These are phyloP conservation scores for Aegle marmelos DNA, from an alignment of 345 rosid genomes.

Conservation along the genomic window DNA sequence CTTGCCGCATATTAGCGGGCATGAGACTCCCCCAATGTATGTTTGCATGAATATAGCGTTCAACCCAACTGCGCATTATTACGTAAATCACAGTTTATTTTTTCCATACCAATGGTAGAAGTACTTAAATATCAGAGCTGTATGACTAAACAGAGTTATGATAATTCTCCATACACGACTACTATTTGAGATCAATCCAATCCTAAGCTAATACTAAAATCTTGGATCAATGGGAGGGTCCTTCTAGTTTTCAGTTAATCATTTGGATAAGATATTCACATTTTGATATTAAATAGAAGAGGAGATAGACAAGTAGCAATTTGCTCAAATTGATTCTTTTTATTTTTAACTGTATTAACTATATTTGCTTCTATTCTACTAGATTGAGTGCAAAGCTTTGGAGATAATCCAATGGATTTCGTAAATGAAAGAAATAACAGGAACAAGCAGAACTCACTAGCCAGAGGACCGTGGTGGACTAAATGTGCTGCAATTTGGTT, in stretches of 20 bases:
- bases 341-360: no score
- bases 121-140: neutral
- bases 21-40: constrained; percentile 84
- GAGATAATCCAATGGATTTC: neutral
- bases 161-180: no score
- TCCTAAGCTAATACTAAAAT: no score
- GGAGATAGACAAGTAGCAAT: no score
- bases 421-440: neutral
- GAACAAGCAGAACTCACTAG: constrained; percentile 34
- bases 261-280: no score
- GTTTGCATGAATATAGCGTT: constrained; percentile 90
- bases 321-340: no score
- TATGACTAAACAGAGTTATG: neutral
- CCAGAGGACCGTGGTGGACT: constrained; percentile 77
- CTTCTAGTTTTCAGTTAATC: no score
- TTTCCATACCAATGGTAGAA: neutral
- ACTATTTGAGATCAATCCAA: no score
- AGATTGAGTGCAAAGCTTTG: neutral
- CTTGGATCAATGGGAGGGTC: no score
- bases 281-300: no score
- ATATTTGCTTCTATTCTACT: neutral
- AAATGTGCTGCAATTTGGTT: constrained; percentile 68
- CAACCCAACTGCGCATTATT: constrained; percentile 51
- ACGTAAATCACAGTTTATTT: neutral
- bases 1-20: constrained; percentile 81